Evolutionary conservation across 83 land plant genomes (phyloP).

Genomic region (Diphasiastrum complanatum): DNA sequence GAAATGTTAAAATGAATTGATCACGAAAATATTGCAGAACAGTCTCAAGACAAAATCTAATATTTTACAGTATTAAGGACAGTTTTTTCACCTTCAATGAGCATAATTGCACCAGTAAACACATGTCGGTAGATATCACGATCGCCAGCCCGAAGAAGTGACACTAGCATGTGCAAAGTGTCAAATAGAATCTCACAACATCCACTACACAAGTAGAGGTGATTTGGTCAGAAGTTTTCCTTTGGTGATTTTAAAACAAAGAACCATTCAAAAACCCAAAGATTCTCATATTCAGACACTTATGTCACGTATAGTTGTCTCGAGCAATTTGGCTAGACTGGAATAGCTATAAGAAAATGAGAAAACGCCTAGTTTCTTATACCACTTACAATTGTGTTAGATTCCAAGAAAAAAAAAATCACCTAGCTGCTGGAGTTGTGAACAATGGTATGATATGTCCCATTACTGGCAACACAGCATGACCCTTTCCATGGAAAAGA

Average conservation of each 20-base stretch:
- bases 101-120: conserved; percentile 58
- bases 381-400: no score
- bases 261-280: neutral
- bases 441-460: conserved; percentile 81
- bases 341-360: no score
- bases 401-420: conserved; percentile 14
- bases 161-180: conserved; percentile 54
- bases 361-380: no score
- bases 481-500: conserved; percentile 72
- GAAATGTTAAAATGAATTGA: neutral
- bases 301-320: no score
- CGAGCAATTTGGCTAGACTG: no score
- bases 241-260: no score
- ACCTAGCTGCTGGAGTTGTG: conserved; percentile 75
- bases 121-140: conserved; percentile 66
- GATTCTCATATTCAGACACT: no score
- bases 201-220: conserved; percentile 30
- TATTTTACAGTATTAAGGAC: neutral
- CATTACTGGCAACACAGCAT: conserved; percentile 65
- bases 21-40: neutral
- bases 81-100: conserved; percentile 51
- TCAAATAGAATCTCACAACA: conserved; percentile 83
- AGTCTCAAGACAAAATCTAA: neutral
- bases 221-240: neutral
- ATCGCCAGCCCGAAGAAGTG: conserved; percentile 73